A percentile compares a stretch with the other conserved stretches of the same genome.
phyloP scores from a whole-genome alignment of 345 rosid species.

The Schrenkiella parvula region DNA sequence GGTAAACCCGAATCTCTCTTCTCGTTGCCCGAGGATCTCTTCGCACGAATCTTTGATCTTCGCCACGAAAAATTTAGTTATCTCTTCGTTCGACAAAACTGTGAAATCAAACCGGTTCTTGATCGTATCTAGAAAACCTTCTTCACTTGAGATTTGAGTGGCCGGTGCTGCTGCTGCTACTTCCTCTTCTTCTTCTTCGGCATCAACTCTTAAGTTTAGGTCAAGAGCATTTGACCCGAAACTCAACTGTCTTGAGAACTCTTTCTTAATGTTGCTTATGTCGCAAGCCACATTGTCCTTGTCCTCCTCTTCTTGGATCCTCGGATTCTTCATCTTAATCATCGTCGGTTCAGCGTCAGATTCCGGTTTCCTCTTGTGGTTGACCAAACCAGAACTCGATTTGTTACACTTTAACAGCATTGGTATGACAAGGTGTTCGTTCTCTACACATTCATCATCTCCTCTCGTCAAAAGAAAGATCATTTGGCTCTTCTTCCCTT shows the following conservation, averaged over 20 bases:
- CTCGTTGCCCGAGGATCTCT: conserved; percentile 42
- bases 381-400: conserved; percentile 22
- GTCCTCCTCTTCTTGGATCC: conserved; percentile 40
- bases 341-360: conserved; percentile 25
- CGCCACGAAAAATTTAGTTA: conserved; percentile 35
- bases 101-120: conserved; percentile 47
- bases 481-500: conserved; percentile 29
- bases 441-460: conserved; percentile 29
- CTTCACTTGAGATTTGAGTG: conserved; percentile 12
- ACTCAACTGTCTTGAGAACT: conserved; percentile 54
- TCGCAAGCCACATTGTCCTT: conserved; percentile 16
- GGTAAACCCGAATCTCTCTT: conserved; percentile 41
- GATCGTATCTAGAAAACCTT: conserved; percentile 47
- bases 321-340: conserved; percentile 39
- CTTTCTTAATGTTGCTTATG: conserved; percentile 36
- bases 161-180: background rate
- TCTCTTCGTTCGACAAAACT: conserved; percentile 29
- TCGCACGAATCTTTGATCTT: conserved; percentile 42
- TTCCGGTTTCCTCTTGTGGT: conserved; percentile 62
- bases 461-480: conserved; percentile 57
- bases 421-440: conserved; percentile 40
- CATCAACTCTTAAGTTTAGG: conserved; percentile 57
- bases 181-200: conserved; percentile 36
- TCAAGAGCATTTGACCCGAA: conserved; percentile 52
- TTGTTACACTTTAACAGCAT: conserved; percentile 51